A percentile compares a stretch with the other conserved stretches of the same genome.
phyloP scores from a whole-genome alignment of 352 stramenopile species.

The Thraustotheca clavata region DNA sequence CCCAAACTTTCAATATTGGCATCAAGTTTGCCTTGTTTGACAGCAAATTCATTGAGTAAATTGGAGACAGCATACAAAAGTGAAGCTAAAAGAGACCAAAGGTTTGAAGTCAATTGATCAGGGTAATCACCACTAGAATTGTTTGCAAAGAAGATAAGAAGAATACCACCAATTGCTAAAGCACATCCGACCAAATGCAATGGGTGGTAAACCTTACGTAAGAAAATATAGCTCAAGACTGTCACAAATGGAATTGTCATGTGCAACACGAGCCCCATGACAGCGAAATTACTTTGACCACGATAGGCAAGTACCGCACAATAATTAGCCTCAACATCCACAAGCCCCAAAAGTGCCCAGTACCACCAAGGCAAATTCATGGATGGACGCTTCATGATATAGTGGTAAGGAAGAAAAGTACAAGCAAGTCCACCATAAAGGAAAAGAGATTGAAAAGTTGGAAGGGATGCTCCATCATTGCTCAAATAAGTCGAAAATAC shows the following conservation, averaged over 20 bases:
- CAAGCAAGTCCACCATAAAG: slow-evolving; percentile 45
- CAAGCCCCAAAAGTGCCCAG: slow-evolving; percentile 45
- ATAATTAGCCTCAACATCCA: slow-evolving; percentile 70
- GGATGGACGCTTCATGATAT: slow-evolving; percentile 26
- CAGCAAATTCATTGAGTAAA: slow-evolving; percentile 60
- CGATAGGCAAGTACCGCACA: slow-evolving; percentile 64
- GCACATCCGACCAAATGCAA: slow-evolving; percentile 46
- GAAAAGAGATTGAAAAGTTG: slow-evolving; percentile 52
- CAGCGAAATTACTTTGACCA: slow-evolving; percentile 55
- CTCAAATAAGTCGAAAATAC: slow-evolving; percentile 58
- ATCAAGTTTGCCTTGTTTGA: slow-evolving; percentile 46
- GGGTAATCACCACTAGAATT: slow-evolving; percentile 22
- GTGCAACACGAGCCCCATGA: slow-evolving; percentile 56
- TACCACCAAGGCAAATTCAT: slow-evolving; percentile 45
- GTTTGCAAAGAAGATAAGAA: slow-evolving; percentile 47
- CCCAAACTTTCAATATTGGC: slow-evolving; percentile 54
- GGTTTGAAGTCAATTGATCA: slow-evolving; percentile 41
- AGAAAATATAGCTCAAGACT: slow-evolving; percentile 56
- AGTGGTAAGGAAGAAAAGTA: slow-evolving; percentile 42
- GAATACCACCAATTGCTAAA: slow-evolving; percentile 39
- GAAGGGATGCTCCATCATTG: slow-evolving; percentile 39
- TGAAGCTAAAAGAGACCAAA: slow-evolving; percentile 54
- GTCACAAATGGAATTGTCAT: slow-evolving; percentile 65
- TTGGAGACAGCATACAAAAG: slow-evolving; percentile 62
- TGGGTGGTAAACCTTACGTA: slow-evolving; percentile 52